Base-by-base conservation (phyloP, 305 asterid genomes). In the Rubia tinctorum region DNA sequence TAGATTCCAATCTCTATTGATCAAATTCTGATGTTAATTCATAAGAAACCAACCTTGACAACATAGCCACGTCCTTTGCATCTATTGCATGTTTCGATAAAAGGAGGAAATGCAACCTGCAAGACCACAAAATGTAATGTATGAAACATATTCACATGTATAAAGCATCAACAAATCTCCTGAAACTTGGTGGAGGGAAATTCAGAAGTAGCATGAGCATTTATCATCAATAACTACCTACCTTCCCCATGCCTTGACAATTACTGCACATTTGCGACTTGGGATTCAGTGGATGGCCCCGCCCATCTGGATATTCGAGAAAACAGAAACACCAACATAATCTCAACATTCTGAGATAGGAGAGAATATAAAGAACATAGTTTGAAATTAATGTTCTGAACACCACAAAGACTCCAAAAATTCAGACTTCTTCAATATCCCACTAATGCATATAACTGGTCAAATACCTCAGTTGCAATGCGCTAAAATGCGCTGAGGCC, bases 81-180 rank as follows among this genome's bases (percentile, higher is more conserved):
- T 56, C 86, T 76, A 66, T 81, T 72, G 82, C 98, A 93, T 22
- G 87, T 84, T 80, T 96, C 87, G 37, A 87, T 81, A 74, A 93
- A 93, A 65, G 97, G 97, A 58, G 96, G 96, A 69, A 91, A 76
- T 51, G 95, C 83, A 71, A 91, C 89, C 98, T 93, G 81, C 73
- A 72, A 80, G 10, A 66, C 71, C 4, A 69, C 43, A 8, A 15
- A 23, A 34, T 23, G 34, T n/a, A 34, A 53, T 18, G 8, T 66
- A 67, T 67, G 23, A 37, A 63, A 14, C 63, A 49, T 64, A n/a
- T 18, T 55, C 23, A 49, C 44, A 67, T 43, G 17, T 37, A 5
- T 40, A 47, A 53, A 47, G 40, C 15, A 40, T 43, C 22, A 49
- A 13, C 34, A 34, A 60, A 42, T 43, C 34, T 12, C n/a, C 43